A percentile compares a stretch with the other conserved stretches of the same genome.
phyloP scores from a whole-genome alignment of 2,329 filamentous ascomycete genomes.

The Onygenales sp. region DNA sequence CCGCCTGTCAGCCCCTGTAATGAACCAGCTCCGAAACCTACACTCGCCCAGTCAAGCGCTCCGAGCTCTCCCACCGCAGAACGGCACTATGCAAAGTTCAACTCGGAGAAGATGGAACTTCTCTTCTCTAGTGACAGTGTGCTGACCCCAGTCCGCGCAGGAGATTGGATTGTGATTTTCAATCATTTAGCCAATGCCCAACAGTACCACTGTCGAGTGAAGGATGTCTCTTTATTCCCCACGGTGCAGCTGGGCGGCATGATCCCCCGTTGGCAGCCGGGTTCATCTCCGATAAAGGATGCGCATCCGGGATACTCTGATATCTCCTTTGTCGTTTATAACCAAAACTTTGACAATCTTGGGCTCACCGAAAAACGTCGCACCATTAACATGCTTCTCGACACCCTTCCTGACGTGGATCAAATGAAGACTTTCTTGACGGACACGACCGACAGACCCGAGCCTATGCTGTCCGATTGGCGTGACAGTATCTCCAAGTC shows the following conservation, averaged over 20 bases:
- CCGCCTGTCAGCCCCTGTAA: constrained; percentile 1
- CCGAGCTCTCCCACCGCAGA: not conserved
- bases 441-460: constrained; percentile 24
- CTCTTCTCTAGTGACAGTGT: constrained; percentile 24
- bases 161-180: constrained; percentile 45
- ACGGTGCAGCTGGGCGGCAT: constrained; percentile 27
- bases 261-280: not conserved
- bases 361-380: constrained; percentile 16
- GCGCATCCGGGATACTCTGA: not conserved
- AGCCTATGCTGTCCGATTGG: constrained; percentile 43
- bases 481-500: constrained; percentile 53
- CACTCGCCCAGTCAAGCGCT: not conserved
- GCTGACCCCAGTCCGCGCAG: constrained; percentile 30
- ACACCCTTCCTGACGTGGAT: constrained; percentile 29
- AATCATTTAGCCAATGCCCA: constrained; percentile 6
- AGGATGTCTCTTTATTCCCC: constrained; percentile 36
- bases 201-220: constrained; percentile 41
- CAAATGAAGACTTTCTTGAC: constrained; percentile 38
- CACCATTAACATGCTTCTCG: constrained; percentile 25
- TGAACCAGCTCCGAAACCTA: not conserved
- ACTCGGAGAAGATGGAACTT: constrained; percentile 32
- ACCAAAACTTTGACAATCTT: constrained; percentile 33
- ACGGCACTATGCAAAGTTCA: constrained; percentile 19
- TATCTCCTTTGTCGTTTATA: constrained; percentile 22
- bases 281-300: not conserved